These are phyloP conservation scores for Emericellopsis atlantica DNA, from an alignment of 2,329 filamentous ascomycete genomes.

Conservation along the genomic window DNA sequence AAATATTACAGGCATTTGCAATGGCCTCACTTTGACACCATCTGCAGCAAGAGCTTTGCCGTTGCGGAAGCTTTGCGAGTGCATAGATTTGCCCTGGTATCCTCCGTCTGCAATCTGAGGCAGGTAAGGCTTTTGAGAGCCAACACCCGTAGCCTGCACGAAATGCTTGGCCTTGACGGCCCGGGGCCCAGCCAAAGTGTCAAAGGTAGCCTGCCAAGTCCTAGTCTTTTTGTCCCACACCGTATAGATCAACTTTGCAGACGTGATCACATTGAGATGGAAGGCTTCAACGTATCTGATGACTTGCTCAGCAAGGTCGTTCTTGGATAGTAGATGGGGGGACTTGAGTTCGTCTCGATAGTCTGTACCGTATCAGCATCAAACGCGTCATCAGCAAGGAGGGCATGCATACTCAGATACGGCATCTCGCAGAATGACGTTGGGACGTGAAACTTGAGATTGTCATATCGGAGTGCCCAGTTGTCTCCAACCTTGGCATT, in stretches of 20 bases:
- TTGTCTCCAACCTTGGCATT: conserved; percentile 22
- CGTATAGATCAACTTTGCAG: conserved; percentile 12
- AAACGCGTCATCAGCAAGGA: conserved; percentile 5
- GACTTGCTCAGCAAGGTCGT: conserved; percentile 12
- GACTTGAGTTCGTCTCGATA: conserved; percentile 7
- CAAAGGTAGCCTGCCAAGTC: conserved; percentile 13
- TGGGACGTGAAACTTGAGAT: conserved; percentile 23
- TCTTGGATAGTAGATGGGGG: conserved; percentile 7
- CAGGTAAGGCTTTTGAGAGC: conserved; percentile 9
- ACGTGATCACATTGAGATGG: conserved; percentile 17
- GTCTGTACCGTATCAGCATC: neutral
- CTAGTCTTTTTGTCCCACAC: conserved; percentile 8
- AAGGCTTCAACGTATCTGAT: conserved; percentile 14
- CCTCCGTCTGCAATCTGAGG: conserved; percentile 9
- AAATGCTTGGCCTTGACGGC: conserved; percentile 9
- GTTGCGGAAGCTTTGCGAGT: conserved; percentile 12
- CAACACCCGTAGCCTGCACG: conserved; percentile 12
- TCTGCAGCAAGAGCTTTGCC: conserved; percentile 6
- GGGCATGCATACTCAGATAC: conserved; percentile 2
- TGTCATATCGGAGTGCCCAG: conserved; percentile 24
- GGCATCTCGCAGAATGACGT: conserved; percentile 10
- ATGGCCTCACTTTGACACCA: conserved; percentile 8
- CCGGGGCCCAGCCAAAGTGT: conserved; percentile 2
- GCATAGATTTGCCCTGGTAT: conserved; percentile 10
- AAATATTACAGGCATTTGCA: no score